Evolutionary conservation across 495 filamentous ascomycete species (phyloP).

Genomic region (Trichoderma parareesei): DNA sequence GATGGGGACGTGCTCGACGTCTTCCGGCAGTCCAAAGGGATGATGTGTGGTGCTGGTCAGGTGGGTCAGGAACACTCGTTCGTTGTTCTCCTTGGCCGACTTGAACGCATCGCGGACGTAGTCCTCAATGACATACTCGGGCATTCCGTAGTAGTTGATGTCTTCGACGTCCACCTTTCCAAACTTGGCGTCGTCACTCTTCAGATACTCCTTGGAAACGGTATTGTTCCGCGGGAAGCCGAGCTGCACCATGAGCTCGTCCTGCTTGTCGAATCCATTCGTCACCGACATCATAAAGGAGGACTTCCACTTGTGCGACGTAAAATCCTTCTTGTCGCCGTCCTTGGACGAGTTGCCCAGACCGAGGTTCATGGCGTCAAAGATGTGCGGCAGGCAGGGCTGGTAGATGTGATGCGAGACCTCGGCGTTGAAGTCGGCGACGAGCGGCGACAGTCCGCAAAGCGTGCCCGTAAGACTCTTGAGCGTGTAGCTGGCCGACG

Average conservation of each 20-base stretch:
- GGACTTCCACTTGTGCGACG: slow-evolving; percentile 28
- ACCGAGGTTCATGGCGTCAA: slow-evolving; percentile 34
- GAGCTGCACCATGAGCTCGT: slow-evolving; percentile 31
- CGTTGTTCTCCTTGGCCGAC: slow-evolving; percentile 33
- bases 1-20: not conserved
- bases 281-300: slow-evolving; percentile 42
- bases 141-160: slow-evolving; percentile 42
- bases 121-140: slow-evolving; percentile 35
- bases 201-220: slow-evolving; percentile 29
- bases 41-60: slow-evolving; percentile 41
- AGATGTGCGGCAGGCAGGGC: slow-evolving; percentile 39
- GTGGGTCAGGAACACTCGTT: slow-evolving; percentile 39
- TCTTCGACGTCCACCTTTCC: slow-evolving; percentile 22
- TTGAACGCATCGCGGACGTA: slow-evolving; percentile 36
- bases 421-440: slow-evolving; percentile 40
- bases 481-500: slow-evolving; percentile 38
- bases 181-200: slow-evolving; percentile 25
- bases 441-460: slow-evolving; percentile 37
- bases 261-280: slow-evolving; percentile 36
- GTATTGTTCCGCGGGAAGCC: slow-evolving; percentile 27
- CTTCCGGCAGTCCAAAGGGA: slow-evolving; percentile 31
- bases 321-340: not conserved
- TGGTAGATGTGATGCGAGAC: slow-evolving; percentile 42
- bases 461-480: slow-evolving; percentile 39
- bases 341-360: slow-evolving; percentile 18